Conservation (phyloP, 2,329 filamentous ascomycete genomes). For the Talaromyces sp. region DNA sequence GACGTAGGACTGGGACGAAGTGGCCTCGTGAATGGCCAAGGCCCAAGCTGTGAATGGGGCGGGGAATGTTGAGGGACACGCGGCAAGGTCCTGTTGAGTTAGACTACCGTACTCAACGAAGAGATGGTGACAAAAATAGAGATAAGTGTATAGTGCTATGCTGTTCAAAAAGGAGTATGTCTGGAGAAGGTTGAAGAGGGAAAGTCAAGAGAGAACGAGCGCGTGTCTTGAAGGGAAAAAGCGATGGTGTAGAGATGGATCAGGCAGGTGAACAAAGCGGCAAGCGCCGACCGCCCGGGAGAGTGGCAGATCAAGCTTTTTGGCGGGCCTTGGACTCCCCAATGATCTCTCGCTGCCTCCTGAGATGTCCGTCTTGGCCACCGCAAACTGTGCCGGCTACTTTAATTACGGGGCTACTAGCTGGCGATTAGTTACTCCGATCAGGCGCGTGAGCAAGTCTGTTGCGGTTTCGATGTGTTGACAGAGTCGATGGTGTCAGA, state of each 20-base stretch:
- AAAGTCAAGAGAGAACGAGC: background rate
- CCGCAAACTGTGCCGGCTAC: background rate
- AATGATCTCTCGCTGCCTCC: constrained; percentile 10
- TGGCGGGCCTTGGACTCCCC: constrained; percentile 17
- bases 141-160: background rate
- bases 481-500: background rate
- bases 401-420: constrained; percentile 2
- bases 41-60: background rate
- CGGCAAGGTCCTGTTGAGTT: background rate
- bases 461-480: background rate
- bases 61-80: constrained; percentile 9
- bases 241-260: background rate
- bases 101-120: background rate
- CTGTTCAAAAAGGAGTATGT: background rate
- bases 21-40: constrained; percentile 1
- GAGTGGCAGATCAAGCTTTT: constrained; percentile 19
- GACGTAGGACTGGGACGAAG: background rate
- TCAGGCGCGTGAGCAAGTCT: background rate
- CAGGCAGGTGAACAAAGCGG: background rate
- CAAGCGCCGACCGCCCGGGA: constrained; percentile 13
- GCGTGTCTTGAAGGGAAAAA: background rate
- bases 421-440: constrained; percentile 3
- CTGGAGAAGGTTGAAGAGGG: background rate
- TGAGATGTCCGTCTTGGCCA: constrained; percentile 13
- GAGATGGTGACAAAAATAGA: background rate